Percentiles rank a stretch among this genome's conserved stretches.
Evolutionary conservation across 2,329 filamentous ascomycete genomes (phyloP).

Genomic region (Fusarium protoensiforme): DNA sequence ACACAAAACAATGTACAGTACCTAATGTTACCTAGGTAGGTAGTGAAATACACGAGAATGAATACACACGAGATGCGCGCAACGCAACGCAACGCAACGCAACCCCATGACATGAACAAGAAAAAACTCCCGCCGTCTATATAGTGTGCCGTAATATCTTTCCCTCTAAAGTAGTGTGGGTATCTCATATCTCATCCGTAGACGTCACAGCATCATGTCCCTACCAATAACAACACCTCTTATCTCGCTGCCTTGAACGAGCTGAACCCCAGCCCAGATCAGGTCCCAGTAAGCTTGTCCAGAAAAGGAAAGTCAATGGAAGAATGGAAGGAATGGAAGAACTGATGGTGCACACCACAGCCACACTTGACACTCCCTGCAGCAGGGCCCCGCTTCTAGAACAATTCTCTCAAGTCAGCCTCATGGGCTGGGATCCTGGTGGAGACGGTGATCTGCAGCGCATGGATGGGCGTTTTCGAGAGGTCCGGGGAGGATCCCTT

Average conservation of each 20-base stretch:
- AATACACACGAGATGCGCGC: slow-evolving; percentile 10
- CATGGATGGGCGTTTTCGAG: slow-evolving; percentile 31
- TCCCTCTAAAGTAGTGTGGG: slow-evolving; percentile 22
- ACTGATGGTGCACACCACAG: slow-evolving; percentile 32
- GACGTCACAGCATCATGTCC: slow-evolving; percentile 32
- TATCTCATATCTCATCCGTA: slow-evolving; percentile 26
- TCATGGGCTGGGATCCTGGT: slow-evolving; percentile 23
- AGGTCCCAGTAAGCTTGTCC: slow-evolving; percentile 3
- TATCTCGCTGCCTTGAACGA: slow-evolving; percentile 35
- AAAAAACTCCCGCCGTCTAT: slow-evolving; percentile 32
- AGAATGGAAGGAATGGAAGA: slow-evolving; percentile 36
- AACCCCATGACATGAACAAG: slow-evolving; percentile 1
- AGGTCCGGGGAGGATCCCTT: slow-evolving; percentile 11
- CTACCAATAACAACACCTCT: slow-evolving; percentile 26
- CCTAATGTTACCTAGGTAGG: no score
- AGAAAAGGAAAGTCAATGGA: slow-evolving; percentile 36
- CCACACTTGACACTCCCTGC: slow-evolving; percentile 32
- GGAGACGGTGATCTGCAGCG: slow-evolving; percentile 29
- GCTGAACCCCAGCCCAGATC: slow-evolving; percentile 7
- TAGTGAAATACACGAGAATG: slow-evolving; percentile 16
- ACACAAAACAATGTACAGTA: slow-evolving; percentile 3
- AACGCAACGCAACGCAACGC: not conserved
- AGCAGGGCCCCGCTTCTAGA: slow-evolving; percentile 44
- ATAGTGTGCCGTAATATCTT: slow-evolving; percentile 6
- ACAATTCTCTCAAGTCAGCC: slow-evolving; percentile 47